Evolutionary conservation across 805 yeast species (phyloP).

Genomic region (Sugiyamaella boreocaroliniensis): DNA sequence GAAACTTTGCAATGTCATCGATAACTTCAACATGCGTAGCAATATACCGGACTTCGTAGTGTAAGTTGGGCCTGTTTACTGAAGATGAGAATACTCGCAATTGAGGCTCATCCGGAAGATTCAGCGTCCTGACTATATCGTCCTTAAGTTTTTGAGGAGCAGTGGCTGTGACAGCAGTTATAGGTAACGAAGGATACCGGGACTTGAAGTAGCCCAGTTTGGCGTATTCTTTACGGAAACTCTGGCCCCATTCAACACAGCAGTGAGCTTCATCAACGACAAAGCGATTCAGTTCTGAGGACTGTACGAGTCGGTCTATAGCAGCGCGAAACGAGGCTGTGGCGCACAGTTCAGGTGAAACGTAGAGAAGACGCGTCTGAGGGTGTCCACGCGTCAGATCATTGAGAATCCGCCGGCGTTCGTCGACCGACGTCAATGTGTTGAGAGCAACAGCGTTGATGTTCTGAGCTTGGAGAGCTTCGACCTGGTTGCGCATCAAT

Average conservation of each 20-base stretch:
- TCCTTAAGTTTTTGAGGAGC: slow-evolving; percentile 46
- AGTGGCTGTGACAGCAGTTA: slow-evolving; percentile 94
- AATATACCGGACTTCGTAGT: slow-evolving; percentile 53
- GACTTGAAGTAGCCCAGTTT: slow-evolving; percentile 64
- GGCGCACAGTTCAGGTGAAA: slow-evolving; percentile 68
- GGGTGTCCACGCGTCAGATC: slow-evolving; percentile 63
- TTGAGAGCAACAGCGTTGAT: slow-evolving; percentile 83
- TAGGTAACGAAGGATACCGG: slow-evolving; percentile 70
- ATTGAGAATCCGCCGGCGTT: slow-evolving; percentile 55
- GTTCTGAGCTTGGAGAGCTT: slow-evolving; percentile 56
- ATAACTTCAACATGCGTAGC: slow-evolving; percentile 11
- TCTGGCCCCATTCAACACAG: slow-evolving; percentile 97
- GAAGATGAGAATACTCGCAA: slow-evolving; percentile 68
- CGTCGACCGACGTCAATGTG: slow-evolving; percentile 60
- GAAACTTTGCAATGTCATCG: slow-evolving; percentile 19
- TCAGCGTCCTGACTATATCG: slow-evolving; percentile 71
- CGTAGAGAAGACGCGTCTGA: slow-evolving; percentile 75
- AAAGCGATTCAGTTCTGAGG: slow-evolving; percentile 61
- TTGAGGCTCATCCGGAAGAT: slow-evolving; percentile 41
- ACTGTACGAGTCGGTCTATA: slow-evolving; percentile 50
- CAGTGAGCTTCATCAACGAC: slow-evolving; percentile 98
- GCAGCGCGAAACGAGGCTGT: slow-evolving; percentile 63
- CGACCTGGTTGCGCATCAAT: slow-evolving; percentile 93
- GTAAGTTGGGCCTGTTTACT: slow-evolving; percentile 80
- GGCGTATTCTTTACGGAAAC: slow-evolving; percentile 89